Evolutionary conservation across 2,329 filamentous ascomycete genomes (phyloP), one percentile per base, ranked within the genome.

Genomic region (Aspergillus ruber): DNA sequence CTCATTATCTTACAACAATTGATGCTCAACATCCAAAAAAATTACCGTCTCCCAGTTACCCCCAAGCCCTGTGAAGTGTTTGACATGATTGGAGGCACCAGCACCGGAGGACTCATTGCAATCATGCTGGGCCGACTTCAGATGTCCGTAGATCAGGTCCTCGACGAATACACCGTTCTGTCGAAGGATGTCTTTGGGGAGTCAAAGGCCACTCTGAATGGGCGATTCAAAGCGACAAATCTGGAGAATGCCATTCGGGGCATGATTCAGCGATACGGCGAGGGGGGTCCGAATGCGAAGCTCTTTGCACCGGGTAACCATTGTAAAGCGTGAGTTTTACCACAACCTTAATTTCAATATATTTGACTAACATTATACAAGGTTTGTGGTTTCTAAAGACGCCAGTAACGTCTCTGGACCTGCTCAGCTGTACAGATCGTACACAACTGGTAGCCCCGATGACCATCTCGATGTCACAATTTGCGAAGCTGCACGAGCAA

Each of bases 401-500:
- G 8, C 6, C 20, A 12, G 15, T 18, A 18, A 41, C 20, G 15
- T 21, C 10, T 8, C n/a, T 18, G 23, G 23, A 8, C 38, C n/a
- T 4, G 20, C 38, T 7, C 38, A 18, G 15, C 20, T 41, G n/a
- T 18, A 21, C 12, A 15, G 15, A 18, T 20, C 15, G 4, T 17
- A 41, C 20, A 6, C 38, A 12, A 17, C n/a, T 12, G 20, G 12
- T 41, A n/a, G n/a, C 38, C 10, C 10, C 10, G 38, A 41, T 36
- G 33, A 41, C 4, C 4, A 41, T 1, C 6, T 43, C 1, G 12
- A 39, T 3, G 46, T 45, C 0, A 56, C 69, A 1, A 77, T 80
- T 36, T 79, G 75, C 69, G 61, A 77, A 57, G 76, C 77, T 1
- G 76, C 74, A 0, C 60, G 75, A 6, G 77, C 76, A 2, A 79